These are phyloP conservation scores for Vickermania spadyakhi DNA, from an alignment of 208 protist genomes.

Conservation along the genomic window DNA sequence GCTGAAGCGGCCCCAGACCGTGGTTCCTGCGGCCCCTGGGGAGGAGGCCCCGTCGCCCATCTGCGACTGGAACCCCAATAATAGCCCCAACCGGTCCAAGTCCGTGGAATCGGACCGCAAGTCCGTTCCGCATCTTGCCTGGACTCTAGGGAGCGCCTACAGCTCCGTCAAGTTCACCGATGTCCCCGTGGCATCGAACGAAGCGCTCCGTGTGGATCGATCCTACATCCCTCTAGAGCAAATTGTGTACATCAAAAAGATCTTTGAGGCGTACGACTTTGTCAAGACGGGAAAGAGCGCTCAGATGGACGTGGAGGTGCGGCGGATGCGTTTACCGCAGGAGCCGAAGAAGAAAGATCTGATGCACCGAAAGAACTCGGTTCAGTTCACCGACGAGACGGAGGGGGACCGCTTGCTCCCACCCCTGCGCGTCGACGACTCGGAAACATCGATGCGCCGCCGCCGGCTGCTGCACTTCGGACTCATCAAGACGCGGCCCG, in stretches of 20 bases:
- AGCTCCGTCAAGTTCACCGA: not conserved
- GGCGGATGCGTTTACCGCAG: not conserved
- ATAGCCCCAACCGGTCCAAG: not conserved
- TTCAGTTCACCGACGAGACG: not conserved
- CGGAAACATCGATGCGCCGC: not conserved
- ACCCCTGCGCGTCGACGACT: not conserved
- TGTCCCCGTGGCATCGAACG: not conserved
- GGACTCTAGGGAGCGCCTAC: not conserved
- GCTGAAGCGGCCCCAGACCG: not conserved
- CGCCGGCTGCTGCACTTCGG: not conserved
- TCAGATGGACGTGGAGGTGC: not conserved
- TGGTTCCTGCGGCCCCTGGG: not conserved
- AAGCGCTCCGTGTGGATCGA: constrained; percentile 4
- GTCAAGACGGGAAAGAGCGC: constrained; percentile 3
- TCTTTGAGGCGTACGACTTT: constrained; percentile 35
- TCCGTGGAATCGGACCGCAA: not conserved
- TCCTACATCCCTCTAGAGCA: constrained; percentile 11
- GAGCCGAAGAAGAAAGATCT: constrained; percentile 1
- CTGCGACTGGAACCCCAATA: no score
- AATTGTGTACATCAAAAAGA: constrained; percentile 15
- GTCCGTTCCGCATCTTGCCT: not conserved
- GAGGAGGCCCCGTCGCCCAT: not conserved
- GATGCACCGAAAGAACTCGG: not conserved
- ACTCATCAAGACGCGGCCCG: not conserved
- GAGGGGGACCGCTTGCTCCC: not conserved